A percentile compares a stretch with the other conserved stretches of the same genome.
Evolutionary conservation across 2,329 filamentous ascomycete species (phyloP).

Genomic region (Colletotrichum orchidophilum): DNA sequence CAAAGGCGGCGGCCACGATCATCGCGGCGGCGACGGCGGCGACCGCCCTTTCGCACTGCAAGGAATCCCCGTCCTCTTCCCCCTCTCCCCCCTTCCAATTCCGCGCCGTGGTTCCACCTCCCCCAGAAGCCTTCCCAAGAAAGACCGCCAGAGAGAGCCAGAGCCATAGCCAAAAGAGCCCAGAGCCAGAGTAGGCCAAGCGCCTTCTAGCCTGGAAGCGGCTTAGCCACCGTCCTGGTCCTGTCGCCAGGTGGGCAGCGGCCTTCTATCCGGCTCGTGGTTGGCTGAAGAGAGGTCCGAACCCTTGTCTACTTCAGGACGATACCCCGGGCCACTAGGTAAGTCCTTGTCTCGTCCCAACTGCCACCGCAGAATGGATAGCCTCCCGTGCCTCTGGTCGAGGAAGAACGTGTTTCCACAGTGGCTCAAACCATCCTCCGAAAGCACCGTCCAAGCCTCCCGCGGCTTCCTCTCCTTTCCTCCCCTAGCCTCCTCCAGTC

Average conservation of each 20-base stretch:
- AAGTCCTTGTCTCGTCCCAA: conserved; percentile 3
- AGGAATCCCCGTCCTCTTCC: conserved; percentile 16
- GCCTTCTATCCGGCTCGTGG: conserved; percentile 19
- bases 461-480: background rate
- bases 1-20: conserved; percentile 21
- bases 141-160: background rate
- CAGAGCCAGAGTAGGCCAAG: background rate
- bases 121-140: background rate
- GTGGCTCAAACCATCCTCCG: conserved; percentile 17
- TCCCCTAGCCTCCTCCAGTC: background rate
- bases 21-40: conserved; percentile 24
- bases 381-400: background rate
- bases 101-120: background rate
- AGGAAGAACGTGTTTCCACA: conserved; percentile 5
- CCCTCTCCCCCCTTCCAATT: background rate
- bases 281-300: conserved; percentile 8
- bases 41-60: conserved; percentile 31
- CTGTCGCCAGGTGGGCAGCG: conserved; percentile 1
- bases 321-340: background rate
- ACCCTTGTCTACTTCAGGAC: conserved; percentile 9
- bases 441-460: conserved; percentile 4
- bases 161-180: background rate
- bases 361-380: background rate
- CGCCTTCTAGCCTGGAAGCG: conserved; percentile 12
- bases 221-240: conserved; percentile 13